These are phyloP conservation scores for Penicillium riverlandense DNA, from an alignment of 495 filamentous ascomycete species.

Conservation along the genomic window DNA sequence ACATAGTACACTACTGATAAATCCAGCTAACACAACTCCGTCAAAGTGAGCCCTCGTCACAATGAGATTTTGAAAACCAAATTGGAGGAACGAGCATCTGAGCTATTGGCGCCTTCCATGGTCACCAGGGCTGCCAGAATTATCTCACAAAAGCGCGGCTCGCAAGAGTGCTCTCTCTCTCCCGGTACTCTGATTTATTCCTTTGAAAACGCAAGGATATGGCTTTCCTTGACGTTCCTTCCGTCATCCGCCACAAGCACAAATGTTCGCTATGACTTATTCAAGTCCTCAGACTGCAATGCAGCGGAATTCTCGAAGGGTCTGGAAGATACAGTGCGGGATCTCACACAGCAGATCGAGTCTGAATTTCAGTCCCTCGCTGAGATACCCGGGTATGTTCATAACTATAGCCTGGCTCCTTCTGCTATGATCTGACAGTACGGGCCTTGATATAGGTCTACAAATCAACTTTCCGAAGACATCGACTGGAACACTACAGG, in stretches of 20 bases:
- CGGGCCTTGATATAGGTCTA: not conserved
- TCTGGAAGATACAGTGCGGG: not conserved
- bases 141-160: not conserved
- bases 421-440: not conserved
- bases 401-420: not conserved
- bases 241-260: conserved; percentile 14
- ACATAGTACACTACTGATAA: too few relatives aligned
- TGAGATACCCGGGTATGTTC: not conserved
- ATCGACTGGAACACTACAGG: not conserved
- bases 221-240: conserved; percentile 9
- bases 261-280: conserved; percentile 15
- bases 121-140: conserved; percentile 1
- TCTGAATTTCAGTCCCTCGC: not conserved
- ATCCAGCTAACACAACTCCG: not conserved
- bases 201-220: conserved; percentile 6
- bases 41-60: conserved; percentile 3
- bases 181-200: conserved; percentile 11
- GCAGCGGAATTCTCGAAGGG: not conserved
- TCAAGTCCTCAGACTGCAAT: not conserved
- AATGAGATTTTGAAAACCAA: not conserved
- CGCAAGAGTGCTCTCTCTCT: conserved; percentile 4
- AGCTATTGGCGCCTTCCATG: not conserved
- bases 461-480: not conserved
- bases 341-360: conserved; percentile 2
- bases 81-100: conserved; percentile 3